These are phyloP conservation scores for Yarrowia sp. DNA, from an alignment of 805 yeast genomes.

Conservation along the genomic window DNA sequence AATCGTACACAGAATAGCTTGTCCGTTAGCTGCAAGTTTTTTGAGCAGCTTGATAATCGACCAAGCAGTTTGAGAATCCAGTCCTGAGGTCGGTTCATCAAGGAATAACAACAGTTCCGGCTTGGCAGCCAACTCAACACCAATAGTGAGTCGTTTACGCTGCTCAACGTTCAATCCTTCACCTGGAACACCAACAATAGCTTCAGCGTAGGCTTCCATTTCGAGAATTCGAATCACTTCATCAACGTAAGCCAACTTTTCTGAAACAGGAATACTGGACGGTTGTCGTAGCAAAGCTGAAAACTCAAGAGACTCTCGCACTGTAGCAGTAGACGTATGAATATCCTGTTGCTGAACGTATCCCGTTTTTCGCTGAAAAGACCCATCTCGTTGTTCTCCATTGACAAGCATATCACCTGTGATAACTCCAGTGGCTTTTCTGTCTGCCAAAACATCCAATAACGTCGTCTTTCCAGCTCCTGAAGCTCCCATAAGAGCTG, in stretches of 20 bases:
- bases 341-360: constrained; percentile 78
- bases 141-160: constrained; percentile 62
- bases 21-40: constrained; percentile 58
- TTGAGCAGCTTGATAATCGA: constrained; percentile 60
- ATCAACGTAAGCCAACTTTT: constrained; percentile 65
- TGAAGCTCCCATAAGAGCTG: constrained; percentile 75
- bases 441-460: constrained; percentile 65
- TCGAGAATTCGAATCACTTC: constrained; percentile 61
- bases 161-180: constrained; percentile 65
- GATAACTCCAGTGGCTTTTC: constrained; percentile 68
- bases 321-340: constrained; percentile 63
- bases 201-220: constrained; percentile 64
- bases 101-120: constrained; percentile 58
- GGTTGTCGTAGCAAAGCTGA: constrained; percentile 71
- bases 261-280: constrained; percentile 47
- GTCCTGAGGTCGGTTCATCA: constrained; percentile 69
- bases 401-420: constrained; percentile 66
- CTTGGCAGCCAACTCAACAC: constrained; percentile 65
- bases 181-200: constrained; percentile 72
- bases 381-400: constrained; percentile 56
- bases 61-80: constrained; percentile 69
- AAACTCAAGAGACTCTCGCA: constrained; percentile 66
- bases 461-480: constrained; percentile 82
- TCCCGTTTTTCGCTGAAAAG: constrained; percentile 66
- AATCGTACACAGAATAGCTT: constrained; percentile 69